Evolutionary conservation across 108 stramenopile species (phyloP).

Genomic region (Aurantiochytrium sp.): DNA sequence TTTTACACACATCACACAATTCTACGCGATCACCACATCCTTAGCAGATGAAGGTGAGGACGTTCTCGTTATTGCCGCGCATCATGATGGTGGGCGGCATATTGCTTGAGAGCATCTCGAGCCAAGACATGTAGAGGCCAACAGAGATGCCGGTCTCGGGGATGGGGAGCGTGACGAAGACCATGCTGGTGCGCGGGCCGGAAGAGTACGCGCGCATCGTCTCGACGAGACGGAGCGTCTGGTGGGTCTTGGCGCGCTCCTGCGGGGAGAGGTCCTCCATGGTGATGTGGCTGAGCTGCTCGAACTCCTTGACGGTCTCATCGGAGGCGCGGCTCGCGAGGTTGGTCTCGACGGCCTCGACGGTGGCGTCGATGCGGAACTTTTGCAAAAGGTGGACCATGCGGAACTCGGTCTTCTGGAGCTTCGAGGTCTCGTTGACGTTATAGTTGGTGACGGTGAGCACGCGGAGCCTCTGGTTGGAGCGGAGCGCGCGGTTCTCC

Average conservation of each 20-base stretch:
- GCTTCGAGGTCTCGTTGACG: not conserved
- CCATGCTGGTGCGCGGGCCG: not conserved
- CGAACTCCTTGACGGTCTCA: not conserved
- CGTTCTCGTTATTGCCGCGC: not conserved
- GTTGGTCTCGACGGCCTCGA: not conserved
- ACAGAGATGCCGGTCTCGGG: constrained; percentile 9
- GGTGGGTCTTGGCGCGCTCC: constrained; percentile 16
- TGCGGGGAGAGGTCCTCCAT: not conserved
- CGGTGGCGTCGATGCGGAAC: constrained; percentile 22
- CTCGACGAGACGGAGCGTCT: not conserved
- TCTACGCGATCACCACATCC: too few species aligned
- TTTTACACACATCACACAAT: too few species aligned
- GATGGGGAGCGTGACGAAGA: not conserved
- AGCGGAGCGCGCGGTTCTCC: not conserved
- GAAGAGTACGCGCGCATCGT: not conserved
- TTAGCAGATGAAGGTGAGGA: constrained; percentile 9
- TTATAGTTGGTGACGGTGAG: constrained; percentile 29
- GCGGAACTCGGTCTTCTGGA: not conserved
- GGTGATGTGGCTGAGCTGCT: not conserved
- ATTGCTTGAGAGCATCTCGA: not conserved
- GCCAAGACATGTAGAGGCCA: not conserved
- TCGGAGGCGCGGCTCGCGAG: not conserved
- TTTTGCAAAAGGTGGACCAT: not conserved
- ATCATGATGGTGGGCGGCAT: not conserved
- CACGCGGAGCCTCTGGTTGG: not conserved